Evolutionary conservation across 768 basidiomycete species (phyloP), one percentile per base, ranked within the genome.

Genomic region (Rubroboletus pulcherrimus): DNA sequence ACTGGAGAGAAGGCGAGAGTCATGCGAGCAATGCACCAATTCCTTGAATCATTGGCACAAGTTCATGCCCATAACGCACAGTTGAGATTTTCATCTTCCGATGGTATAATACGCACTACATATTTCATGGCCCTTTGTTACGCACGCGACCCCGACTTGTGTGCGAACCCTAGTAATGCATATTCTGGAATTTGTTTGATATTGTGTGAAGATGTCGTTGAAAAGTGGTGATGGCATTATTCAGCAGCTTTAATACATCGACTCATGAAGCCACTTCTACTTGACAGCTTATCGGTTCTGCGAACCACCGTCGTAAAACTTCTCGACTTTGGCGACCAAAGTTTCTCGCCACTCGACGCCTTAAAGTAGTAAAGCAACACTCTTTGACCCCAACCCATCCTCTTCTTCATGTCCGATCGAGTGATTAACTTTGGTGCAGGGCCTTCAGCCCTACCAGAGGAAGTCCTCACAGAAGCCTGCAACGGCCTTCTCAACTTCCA

Each of bases 391-490:
- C 15, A 10, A 39, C 38, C n/a, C 51, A 41, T 34, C 44, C n/a
- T 43, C 56, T 44, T 24, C 38, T 19, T 33, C 51, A 69, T 69
- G 68, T 58, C 65, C 39, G 54, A 56, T 51, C 80, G 93, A 51
- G 79, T 85, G 35, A 81, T 89, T 67, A 98, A 99, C 77, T 93
- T 98, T 71, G 91, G 93, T 49, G 88, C 97, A 49, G 97, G 97
- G 1, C 97, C 97, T 15, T 97, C 94, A 19, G 87, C 91, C 0
- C 78, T 99, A 40, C 97, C 97, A 15, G 80, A 85, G n/a, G 75
- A 84, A 4, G 92, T 98, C 31, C 83, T 99, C 51, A 73, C 86
- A 63, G 84, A 94, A 68, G 93, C 95, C 2, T 81, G 89, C 14
- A 75, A 81, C 58, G 93, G 89, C 15, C 78, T 98, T n/a, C 76